phyloP scores from a whole-genome alignment of 495 filamentous ascomycete species.

The Glonium stellatum region DNA sequence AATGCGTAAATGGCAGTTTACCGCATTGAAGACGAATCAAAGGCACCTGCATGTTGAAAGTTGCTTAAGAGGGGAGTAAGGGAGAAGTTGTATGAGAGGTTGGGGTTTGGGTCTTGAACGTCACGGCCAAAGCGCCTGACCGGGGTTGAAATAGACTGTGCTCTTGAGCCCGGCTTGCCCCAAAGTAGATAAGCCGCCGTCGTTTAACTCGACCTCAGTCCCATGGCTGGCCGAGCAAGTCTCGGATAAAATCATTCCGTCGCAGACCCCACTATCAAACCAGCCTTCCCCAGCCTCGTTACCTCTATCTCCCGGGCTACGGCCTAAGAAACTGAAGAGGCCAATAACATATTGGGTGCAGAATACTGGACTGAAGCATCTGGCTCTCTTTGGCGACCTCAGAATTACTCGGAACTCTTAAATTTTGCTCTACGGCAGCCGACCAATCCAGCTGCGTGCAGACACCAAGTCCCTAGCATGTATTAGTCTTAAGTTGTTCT shows the following conservation, averaged over 20 bases:
- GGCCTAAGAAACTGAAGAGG: neutral
- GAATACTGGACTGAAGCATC: neutral
- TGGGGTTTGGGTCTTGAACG: neutral
- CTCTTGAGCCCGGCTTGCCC: neutral
- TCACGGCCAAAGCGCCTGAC: neutral
- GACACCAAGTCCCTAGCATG: too few species aligned
- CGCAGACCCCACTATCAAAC: slow-evolving; percentile 2
- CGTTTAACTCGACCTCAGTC: neutral
- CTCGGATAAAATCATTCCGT: neutral
- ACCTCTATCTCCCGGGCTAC: too few species aligned
- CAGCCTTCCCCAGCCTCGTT: neutral
- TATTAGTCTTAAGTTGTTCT: too few species aligned
- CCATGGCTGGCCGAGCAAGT: neutral
- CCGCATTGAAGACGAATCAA: slow-evolving; percentile 90
- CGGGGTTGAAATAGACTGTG: slow-evolving; percentile 6
- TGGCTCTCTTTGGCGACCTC: too few species aligned
- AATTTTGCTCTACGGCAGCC: too few species aligned
- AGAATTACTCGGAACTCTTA: too few species aligned
- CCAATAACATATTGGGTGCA: neutral
- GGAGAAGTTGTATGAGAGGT: neutral
- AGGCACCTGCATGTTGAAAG: slow-evolving; percentile 64
- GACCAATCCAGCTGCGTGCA: too few species aligned
- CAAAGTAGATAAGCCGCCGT: neutral
- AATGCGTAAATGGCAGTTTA: slow-evolving; percentile 35
- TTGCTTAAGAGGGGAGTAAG: neutral